Conservation (phyloP, 768 basidiomycete genomes). For the Russula vinacea region DNA sequence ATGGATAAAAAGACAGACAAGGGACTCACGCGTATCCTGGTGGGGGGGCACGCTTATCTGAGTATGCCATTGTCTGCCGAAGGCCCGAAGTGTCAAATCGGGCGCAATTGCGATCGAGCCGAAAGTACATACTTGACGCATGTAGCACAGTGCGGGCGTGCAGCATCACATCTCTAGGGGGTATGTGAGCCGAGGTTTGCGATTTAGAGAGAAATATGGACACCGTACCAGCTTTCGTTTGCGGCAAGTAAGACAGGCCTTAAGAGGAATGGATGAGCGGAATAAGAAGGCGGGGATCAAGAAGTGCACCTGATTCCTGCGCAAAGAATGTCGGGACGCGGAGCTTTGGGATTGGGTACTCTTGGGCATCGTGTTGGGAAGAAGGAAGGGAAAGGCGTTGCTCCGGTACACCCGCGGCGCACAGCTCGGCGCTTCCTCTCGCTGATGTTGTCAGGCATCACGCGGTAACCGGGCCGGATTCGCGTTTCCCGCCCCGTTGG, state of each 20-base stretch:
- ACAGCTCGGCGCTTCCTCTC: no score
- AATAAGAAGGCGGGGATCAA: slow-evolving; percentile 1
- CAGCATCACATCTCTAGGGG: slow-evolving; percentile 80
- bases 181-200: slow-evolving; percentile 17
- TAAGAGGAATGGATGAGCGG: slow-evolving; percentile 17
- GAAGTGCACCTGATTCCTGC: slow-evolving; percentile 65
- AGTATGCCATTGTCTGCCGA: slow-evolving; percentile 73
- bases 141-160: slow-evolving; percentile 80
- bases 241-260: slow-evolving; percentile 82
- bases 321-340: slow-evolving; percentile 57
- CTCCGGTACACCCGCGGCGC: neutral
- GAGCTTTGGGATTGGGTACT: slow-evolving; percentile 40
- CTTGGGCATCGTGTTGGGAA: slow-evolving; percentile 59
- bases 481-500: no score
- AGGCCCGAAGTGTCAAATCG: slow-evolving; percentile 29
- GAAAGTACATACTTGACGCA: slow-evolving; percentile 67
- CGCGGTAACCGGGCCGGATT: no score
- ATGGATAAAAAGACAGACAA: slow-evolving; percentile 14
- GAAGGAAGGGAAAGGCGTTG: slow-evolving; percentile 1
- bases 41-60: slow-evolving; percentile 81
- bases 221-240: slow-evolving; percentile 73
- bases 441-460: no score
- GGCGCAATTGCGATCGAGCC: neutral
- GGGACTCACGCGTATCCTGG: slow-evolving; percentile 73
- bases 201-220: slow-evolving; percentile 5